phyloP scores from a whole-genome alignment of 177 flowering plant genomes.

The Vitis hybrid region DNA sequence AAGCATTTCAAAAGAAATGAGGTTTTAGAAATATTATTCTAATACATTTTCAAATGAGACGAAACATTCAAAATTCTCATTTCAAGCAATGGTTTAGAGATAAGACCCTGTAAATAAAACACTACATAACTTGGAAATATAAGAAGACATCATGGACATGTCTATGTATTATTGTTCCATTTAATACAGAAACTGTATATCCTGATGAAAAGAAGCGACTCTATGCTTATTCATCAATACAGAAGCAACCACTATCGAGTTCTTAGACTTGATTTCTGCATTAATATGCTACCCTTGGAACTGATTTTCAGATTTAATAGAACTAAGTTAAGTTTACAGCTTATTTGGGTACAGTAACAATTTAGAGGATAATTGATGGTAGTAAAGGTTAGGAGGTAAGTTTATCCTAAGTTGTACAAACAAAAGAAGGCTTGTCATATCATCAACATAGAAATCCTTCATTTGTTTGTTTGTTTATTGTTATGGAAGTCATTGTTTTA shows the following conservation, averaged over 20 bases:
- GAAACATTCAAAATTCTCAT: no score
- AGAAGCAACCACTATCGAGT: not conserved
- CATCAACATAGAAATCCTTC: not conserved
- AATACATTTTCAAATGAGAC: no score
- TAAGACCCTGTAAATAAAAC: no score
- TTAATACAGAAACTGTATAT: not conserved
- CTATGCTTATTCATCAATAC: not conserved
- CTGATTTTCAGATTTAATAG: not conserved
- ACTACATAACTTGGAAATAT: no score
- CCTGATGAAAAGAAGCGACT: not conserved
- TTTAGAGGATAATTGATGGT: not conserved
- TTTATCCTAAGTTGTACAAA: not conserved
- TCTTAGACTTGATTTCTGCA: not conserved
- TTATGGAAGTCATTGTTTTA: no score
- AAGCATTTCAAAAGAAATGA: not conserved
- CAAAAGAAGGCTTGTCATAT: not conserved
- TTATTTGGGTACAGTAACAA: not conserved
- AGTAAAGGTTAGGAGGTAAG: not conserved
- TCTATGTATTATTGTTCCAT: no score
- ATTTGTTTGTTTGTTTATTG: not conserved
- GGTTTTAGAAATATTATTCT: not conserved
- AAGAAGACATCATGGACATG: no score
- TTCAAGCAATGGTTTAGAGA: no score
- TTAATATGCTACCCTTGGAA: not conserved
- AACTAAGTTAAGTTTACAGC: not conserved